A percentile compares a stretch with the other conserved stretches of the same genome.
phyloP scores from a whole-genome alignment of 495 filamentous ascomycete species.

The Podospora australis region DNA sequence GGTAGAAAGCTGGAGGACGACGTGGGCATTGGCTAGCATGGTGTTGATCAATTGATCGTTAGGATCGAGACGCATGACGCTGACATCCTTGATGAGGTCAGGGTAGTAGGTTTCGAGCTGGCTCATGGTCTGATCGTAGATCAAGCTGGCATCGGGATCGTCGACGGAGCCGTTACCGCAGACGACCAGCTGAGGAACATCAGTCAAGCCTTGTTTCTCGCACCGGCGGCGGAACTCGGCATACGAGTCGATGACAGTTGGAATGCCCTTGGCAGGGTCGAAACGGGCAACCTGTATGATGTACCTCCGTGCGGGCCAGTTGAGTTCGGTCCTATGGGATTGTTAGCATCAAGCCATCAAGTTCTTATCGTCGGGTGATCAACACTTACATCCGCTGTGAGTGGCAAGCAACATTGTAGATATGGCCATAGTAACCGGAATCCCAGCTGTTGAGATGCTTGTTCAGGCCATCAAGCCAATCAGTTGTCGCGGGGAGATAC shows the following conservation, averaged over 20 bases:
- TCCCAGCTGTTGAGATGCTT: slow-evolving; percentile 73
- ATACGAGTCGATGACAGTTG: slow-evolving; percentile 72
- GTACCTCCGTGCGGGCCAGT: slow-evolving; percentile 66
- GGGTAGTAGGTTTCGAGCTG: slow-evolving; percentile 54
- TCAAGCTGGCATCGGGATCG: slow-evolving; percentile 69
- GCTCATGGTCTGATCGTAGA: slow-evolving; percentile 65
- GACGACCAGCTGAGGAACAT: slow-evolving; percentile 68
- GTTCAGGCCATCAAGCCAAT: slow-evolving; percentile 87
- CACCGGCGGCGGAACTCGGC: slow-evolving; percentile 62
- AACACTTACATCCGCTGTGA: slow-evolving; percentile 47
- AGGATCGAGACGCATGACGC: slow-evolving; percentile 70
- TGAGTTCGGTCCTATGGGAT: slow-evolving; percentile 52
- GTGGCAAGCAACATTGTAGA: slow-evolving; percentile 63
- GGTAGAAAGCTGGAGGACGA: slow-evolving; percentile 74
- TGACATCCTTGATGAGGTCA: slow-evolving; percentile 50
- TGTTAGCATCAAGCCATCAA: background rate
- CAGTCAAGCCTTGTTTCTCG: slow-evolving; percentile 32
- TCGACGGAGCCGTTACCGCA: slow-evolving; percentile 77
- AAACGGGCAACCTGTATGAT: slow-evolving; percentile 82
- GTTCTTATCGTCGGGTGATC: background rate
- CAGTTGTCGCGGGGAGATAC: slow-evolving; percentile 78
- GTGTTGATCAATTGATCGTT: slow-evolving; percentile 79
- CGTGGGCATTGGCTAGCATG: slow-evolving; percentile 64
- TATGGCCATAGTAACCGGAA: slow-evolving; percentile 64
- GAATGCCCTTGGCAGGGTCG: slow-evolving; percentile 81